Base-by-base conservation (phyloP, 208 protist species). In the Leishmania aethiopica region DNA sequence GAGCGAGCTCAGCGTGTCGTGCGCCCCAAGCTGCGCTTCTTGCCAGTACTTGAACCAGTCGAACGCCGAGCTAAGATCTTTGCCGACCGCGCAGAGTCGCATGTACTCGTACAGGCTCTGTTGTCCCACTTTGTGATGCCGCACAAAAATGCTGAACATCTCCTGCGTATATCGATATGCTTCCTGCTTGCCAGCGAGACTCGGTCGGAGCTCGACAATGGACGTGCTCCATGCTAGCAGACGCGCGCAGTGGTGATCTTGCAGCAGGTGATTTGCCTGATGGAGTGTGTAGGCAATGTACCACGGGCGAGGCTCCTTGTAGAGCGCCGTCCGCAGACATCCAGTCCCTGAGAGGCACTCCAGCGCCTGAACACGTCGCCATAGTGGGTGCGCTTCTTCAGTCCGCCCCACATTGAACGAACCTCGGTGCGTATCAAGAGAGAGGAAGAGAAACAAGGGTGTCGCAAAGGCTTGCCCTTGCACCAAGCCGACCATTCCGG, bases 141-240 rank as follows among this genome's bases (percentile, higher is more conserved):
- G 87, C 51, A 89, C 85, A 59, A 98, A 84, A 45, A 96, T 51
- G 45, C 89, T 79, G 72, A 98, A 96, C 66, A 89, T 85, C 75
- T 98, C 90, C 55, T 98, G 95, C 32, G 90, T 82, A 80, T 96
- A 96, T 42, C 84, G 86, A 89, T 98, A 98, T 35, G 92, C 93
- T 80, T 96, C 85, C 53, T 86, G 71, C 75, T 92, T 94, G 10
- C 55, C 51, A 10, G 79, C 75, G 2, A 64, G 51, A 17, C 80
- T 89, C 32, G 78, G 78, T 15, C 86, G 86, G 13, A 98, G 86
- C 47, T 90, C 81, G 66, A 96, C 86, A 4, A 96, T 79, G 19
- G 91, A 87, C 25, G 92, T 89, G 75, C 93, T 93, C 93, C 95
- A 98, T 37, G 92, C 86, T 19, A 96, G 80, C 19, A 98, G 84